Evolutionary conservation across 257 asterid genomes (phyloP).

Genomic region (Coffea canephora): DNA sequence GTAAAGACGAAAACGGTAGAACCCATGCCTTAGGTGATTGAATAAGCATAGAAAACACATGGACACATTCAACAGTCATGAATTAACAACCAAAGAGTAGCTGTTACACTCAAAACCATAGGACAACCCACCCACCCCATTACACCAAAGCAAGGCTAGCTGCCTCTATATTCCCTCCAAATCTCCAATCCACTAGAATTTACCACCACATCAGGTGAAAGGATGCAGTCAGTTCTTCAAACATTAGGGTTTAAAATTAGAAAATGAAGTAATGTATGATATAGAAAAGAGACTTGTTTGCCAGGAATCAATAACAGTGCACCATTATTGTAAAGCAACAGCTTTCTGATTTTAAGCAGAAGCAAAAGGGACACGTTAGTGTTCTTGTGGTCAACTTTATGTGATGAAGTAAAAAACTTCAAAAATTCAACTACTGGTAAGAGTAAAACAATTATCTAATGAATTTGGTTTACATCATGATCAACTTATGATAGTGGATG

Average conservation of each 20-base stretch:
- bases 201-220: neutral
- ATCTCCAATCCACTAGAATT: neutral
- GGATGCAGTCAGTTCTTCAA: no score
- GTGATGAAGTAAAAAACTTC: neutral
- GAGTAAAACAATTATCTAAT: neutral
- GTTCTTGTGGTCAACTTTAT: neutral
- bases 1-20: no score
- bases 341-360: neutral
- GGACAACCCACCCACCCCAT: neutral
- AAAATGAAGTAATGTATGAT: neutral
- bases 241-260: no score
- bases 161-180: neutral
- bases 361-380: neutral
- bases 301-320: neutral
- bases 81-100: no score
- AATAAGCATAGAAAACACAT: neutral
- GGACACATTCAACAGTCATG: neutral
- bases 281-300: neutral
- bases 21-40: neutral
- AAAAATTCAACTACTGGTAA: neutral
- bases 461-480: neutral
- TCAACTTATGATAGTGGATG: neutral
- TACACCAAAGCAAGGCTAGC: neutral
- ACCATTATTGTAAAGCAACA: neutral
- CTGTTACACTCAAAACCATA: no score